These are phyloP conservation scores for Boletus rubescentipes DNA, from an alignment of 768 basidiomycete species.

Conservation along the genomic window DNA sequence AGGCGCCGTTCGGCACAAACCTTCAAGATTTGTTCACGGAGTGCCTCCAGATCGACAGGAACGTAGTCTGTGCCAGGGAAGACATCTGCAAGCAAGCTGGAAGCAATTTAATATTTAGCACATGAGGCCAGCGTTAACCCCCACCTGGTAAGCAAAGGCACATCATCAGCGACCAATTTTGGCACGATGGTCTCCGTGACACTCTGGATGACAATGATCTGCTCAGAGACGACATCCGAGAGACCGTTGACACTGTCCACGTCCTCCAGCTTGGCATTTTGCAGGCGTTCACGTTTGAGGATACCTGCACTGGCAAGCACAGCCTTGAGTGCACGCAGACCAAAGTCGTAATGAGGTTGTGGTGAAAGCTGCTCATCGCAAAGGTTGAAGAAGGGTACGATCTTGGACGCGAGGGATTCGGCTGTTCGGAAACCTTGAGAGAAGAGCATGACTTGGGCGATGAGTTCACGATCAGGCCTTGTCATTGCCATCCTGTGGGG, in stretches of 20 bases:
- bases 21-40: slow-evolving; percentile 81
- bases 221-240: slow-evolving; percentile 79
- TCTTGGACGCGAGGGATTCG: slow-evolving; percentile 95
- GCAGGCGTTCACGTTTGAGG: slow-evolving; percentile 87
- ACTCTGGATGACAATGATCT: slow-evolving; percentile 97
- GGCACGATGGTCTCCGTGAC: slow-evolving; percentile 98
- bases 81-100: slow-evolving; percentile 88
- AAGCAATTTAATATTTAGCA: slow-evolving; percentile 1
- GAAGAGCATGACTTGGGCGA: slow-evolving; percentile 99
- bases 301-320: slow-evolving; percentile 97
- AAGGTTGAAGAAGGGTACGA: slow-evolving; percentile 99
- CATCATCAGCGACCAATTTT: slow-evolving; percentile 96
- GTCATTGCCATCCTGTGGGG: slow-evolving; percentile 93
- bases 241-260: slow-evolving; percentile 48
- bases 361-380: slow-evolving; percentile 96
- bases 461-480: slow-evolving; percentile 94
- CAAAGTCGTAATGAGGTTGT: slow-evolving; percentile 99
- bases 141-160: slow-evolving; percentile 88
- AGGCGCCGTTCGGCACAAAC: slow-evolving; percentile 87
- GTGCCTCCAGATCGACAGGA: slow-evolving; percentile 82
- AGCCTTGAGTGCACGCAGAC: slow-evolving; percentile 94
- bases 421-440: slow-evolving; percentile 99
- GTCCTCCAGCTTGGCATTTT: slow-evolving; percentile 41
- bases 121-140: slow-evolving; percentile 13
- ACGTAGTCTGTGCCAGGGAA: slow-evolving; percentile 95